Conservation (phyloP, 441 rosid species). For the Euphorbia schlechtendalii region DNA sequence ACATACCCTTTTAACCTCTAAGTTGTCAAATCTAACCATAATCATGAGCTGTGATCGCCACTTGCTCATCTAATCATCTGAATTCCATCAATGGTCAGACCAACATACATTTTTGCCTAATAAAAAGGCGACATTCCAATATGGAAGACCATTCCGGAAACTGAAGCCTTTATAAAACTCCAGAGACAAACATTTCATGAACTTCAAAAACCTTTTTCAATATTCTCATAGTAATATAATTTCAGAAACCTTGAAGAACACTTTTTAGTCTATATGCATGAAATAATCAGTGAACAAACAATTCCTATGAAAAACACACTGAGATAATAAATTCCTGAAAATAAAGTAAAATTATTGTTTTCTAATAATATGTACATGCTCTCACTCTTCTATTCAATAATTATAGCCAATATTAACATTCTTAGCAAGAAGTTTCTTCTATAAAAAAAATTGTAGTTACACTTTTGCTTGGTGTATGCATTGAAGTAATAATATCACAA, state of each 20-base stretch:
- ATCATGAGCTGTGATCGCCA: neutral
- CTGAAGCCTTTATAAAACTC: neutral
- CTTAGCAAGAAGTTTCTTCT: too few species aligned
- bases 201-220: neutral
- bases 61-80: neutral
- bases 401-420: too few species aligned
- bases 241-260: neutral
- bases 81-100: neutral
- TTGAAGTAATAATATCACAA: neutral
- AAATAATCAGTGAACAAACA: neutral
- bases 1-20: too few species aligned
- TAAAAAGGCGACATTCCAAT: neutral
- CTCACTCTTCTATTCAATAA: neutral
- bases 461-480: neutral
- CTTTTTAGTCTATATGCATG: neutral
- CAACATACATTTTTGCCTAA: neutral
- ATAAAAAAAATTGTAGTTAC: too few species aligned
- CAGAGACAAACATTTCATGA: neutral
- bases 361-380: neutral
- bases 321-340: neutral
- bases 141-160: neutral
- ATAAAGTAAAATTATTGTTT: too few species aligned
- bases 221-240: neutral
- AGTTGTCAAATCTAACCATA: neutral
- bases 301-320: neutral